Base-by-base conservation (phyloP, 345 rosid species). In the Raphanus raphanistrum region DNA sequence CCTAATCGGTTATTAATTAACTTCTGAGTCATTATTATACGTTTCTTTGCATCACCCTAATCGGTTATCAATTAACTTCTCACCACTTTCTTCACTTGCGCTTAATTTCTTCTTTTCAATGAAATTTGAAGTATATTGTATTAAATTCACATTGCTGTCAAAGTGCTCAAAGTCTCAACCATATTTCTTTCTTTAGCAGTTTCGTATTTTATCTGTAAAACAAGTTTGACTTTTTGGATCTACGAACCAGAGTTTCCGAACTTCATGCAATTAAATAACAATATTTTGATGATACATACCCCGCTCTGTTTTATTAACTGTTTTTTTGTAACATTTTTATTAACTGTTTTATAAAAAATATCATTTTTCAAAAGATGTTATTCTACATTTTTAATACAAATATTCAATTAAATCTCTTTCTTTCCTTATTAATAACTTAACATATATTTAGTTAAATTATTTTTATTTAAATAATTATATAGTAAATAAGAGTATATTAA, bases 191-290 rank as follows among this genome's bases (percentile, higher is more conserved):
- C 27, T 54, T 70, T n/a, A 43, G 16, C 27, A 57, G 29, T 6
- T 70, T 70, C 63, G 62, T 58, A 74, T 29, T 80, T 74, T 80
- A 63, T 10, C 54, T 36, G 75, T 27, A 62, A 74, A 75, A 64
- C 9, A 74, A 41, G 52, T 79, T 75, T 80, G 83, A 80, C 83
- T 80, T 74, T 79, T 21, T 21, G 21, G 21, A 21, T 21, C 21
- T 21, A 63, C 8, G 27, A 54, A 70, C 55, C 6, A 59, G 16
- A 33, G 27, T 27, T 59, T 59, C 33, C 8, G 15, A 29, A 11
- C 63, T 27, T 58, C 63, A 10, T 59, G 33, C 63, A 59, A 21
- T 21, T 21, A 59, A 27, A 11, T 27, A 59, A 59, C 11, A 29
- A 58, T 17, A 4, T 26, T 26, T 58, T 58, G 62, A 26, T 55